Evolutionary conservation across 192 early-diverging fungal genomes (phyloP).

Genomic region (Coemansia sp.): DNA sequence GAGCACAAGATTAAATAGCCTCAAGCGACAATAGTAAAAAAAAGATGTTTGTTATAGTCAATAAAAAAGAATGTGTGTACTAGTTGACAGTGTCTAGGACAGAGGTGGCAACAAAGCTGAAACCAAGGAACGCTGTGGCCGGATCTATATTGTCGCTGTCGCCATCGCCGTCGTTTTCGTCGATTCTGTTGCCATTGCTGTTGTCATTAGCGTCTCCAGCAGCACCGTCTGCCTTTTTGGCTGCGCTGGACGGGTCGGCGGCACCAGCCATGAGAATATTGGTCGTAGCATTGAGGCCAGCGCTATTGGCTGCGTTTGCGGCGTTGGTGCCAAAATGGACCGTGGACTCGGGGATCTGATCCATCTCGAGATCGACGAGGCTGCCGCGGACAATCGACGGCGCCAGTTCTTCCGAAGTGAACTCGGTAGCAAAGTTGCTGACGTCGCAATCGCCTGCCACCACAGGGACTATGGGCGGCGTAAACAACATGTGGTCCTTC

Average conservation of each 20-base stretch:
- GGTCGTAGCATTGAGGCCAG: slow-evolving; percentile 1
- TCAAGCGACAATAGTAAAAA: not conserved
- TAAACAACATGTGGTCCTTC: slow-evolving; percentile 44
- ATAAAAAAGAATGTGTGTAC: not conserved
- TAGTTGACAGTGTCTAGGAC: slow-evolving; percentile 39
- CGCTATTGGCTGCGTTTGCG: not conserved
- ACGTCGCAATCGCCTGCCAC: slow-evolving; percentile 62
- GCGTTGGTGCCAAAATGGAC: not conserved
- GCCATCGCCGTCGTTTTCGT: not conserved
- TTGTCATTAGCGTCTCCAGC: not conserved
- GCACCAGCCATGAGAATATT: too few species aligned
- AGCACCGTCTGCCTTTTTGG: not conserved
- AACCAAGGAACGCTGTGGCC: slow-evolving; percentile 48
- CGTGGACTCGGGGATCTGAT: not conserved
- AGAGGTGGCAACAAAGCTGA: slow-evolving; percentile 51
- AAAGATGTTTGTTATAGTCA: not conserved
- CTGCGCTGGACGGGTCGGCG: too few species aligned
- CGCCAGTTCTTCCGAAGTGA: slow-evolving; percentile 58
- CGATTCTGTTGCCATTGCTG: not conserved
- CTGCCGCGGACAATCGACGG: slow-evolving; percentile 28
- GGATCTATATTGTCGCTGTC: slow-evolving; percentile 34
- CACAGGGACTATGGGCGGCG: slow-evolving; percentile 67
- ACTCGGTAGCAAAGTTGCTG: slow-evolving; percentile 77
- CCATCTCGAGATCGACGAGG: slow-evolving; percentile 16
- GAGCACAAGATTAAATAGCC: slow-evolving; percentile 77